These are phyloP conservation scores for Phytophthora nicotianae DNA, from an alignment of 352 stramenopile species.

Conservation along the genomic window DNA sequence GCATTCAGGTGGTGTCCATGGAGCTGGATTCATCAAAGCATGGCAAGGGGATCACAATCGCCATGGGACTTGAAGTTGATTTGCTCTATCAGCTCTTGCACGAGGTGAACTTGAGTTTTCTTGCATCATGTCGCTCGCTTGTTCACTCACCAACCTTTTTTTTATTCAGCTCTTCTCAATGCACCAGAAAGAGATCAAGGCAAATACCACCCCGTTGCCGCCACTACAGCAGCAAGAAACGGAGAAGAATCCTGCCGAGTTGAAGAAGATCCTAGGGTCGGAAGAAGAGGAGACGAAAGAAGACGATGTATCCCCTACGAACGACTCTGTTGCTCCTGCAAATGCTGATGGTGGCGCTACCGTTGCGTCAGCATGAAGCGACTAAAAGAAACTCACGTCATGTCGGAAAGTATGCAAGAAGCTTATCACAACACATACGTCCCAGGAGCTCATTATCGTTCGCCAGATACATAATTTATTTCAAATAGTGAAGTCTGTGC, in stretches of 20 bases:
- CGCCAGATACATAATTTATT: slow-evolving; percentile 43
- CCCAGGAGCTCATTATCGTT: slow-evolving; percentile 4
- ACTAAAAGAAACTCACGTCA: not conserved
- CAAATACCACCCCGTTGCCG: slow-evolving; percentile 18
- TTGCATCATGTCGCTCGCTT: not conserved
- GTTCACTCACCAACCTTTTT: not conserved
- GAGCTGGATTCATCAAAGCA: slow-evolving; percentile 50
- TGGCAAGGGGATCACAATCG: slow-evolving; percentile 65
- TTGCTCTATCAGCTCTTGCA: slow-evolving; percentile 72
- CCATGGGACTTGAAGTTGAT: slow-evolving; percentile 78
- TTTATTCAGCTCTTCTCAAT: slow-evolving; percentile 54
- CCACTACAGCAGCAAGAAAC: slow-evolving; percentile 41
- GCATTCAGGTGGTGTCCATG: slow-evolving; percentile 68
- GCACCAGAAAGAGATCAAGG: slow-evolving; percentile 47
- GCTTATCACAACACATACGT: slow-evolving; percentile 13
- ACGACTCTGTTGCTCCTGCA: slow-evolving; percentile 5
- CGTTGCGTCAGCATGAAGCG: slow-evolving; percentile 13
- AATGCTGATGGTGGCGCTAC: slow-evolving; percentile 8
- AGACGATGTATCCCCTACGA: slow-evolving; percentile 24
- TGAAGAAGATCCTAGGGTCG: slow-evolving; percentile 60
- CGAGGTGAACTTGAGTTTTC: slow-evolving; percentile 42
- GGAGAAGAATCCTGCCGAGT: slow-evolving; percentile 45
- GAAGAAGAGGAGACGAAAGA: slow-evolving; percentile 72
- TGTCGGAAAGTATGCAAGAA: slow-evolving; percentile 5
- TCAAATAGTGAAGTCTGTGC: slow-evolving; percentile 5